A percentile compares a stretch with the other conserved stretches of the same genome.
Conservation (phyloP, 305 asterid genomes). For the Rubia balearica region DNA sequence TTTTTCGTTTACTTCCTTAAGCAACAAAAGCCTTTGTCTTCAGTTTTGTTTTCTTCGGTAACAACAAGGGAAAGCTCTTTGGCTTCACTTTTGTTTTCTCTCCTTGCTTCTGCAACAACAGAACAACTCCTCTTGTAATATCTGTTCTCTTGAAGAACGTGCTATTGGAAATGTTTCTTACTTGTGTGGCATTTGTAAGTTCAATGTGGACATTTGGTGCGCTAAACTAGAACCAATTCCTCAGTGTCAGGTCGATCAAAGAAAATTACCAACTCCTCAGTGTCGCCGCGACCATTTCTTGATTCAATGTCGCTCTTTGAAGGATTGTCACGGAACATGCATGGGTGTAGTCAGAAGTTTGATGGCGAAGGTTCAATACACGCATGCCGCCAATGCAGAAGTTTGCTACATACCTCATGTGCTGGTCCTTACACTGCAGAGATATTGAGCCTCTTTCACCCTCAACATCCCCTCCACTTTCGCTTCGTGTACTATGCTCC, state of each 20-base stretch:
- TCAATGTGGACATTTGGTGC: not conserved
- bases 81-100: too few species aligned
- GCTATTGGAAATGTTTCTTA: not conserved
- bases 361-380: not conserved
- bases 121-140: not conserved
- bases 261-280: not conserved
- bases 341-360: not conserved
- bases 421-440: not conserved
- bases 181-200: not conserved
- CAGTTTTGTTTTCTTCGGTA: too few species aligned
- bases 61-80: too few species aligned
- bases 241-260: not conserved
- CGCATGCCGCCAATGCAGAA: not conserved
- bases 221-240: not conserved
- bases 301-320: not conserved
- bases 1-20: too few species aligned
- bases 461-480: not conserved
- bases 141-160: not conserved
- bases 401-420: not conserved
- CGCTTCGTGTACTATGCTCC: not conserved
- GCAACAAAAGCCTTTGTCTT: too few species aligned
- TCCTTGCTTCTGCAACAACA: too few species aligned
- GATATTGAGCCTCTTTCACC: not conserved
- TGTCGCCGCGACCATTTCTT: not conserved
- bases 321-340: not conserved